A percentile compares a stretch with the other conserved stretches of the same genome.
Conservation (phyloP, 106 monocot genomes). For the Narthecium ossifragum region DNA sequence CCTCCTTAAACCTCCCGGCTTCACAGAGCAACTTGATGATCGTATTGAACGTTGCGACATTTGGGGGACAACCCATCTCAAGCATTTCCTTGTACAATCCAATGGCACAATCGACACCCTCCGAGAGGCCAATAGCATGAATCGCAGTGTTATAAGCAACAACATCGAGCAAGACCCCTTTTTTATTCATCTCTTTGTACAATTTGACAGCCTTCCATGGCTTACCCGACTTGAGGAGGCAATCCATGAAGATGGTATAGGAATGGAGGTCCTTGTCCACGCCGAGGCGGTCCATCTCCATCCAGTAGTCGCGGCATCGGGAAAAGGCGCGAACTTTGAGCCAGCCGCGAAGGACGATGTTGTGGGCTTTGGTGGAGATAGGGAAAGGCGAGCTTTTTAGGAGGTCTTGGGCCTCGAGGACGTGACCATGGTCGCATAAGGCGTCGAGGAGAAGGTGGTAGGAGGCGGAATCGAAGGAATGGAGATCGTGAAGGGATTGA, state of each 20-base stretch:
- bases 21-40: slow-evolving; percentile 67
- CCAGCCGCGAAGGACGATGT: slow-evolving; percentile 87
- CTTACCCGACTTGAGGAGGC: slow-evolving; percentile 66
- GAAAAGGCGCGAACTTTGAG: slow-evolving; percentile 47
- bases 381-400: slow-evolving; percentile 31
- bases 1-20: slow-evolving; percentile 68
- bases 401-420: slow-evolving; percentile 52
- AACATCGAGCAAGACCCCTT: slow-evolving; percentile 34
- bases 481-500: slow-evolving; percentile 21
- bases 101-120: slow-evolving; percentile 59
- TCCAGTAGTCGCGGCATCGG: slow-evolving; percentile 56
- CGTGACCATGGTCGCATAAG: slow-evolving; percentile 65
- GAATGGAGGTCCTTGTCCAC: slow-evolving; percentile 72
- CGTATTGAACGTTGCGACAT: slow-evolving; percentile 50
- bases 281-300: slow-evolving; percentile 36
- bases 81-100: slow-evolving; percentile 68
- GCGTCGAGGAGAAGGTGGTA: slow-evolving; percentile 71
- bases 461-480: slow-evolving; percentile 20
- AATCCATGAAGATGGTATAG: slow-evolving; percentile 78
- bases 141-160: slow-evolving; percentile 76
- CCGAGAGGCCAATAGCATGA: slow-evolving; percentile 43
- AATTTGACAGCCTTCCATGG: slow-evolving; percentile 63
- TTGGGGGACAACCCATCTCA: slow-evolving; percentile 55
- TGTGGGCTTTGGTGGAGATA: slow-evolving; percentile 57
- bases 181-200: slow-evolving; percentile 57